Evolutionary conservation across 2,329 filamentous ascomycete species (phyloP).

Genomic region (Aureobasidium sp.): DNA sequence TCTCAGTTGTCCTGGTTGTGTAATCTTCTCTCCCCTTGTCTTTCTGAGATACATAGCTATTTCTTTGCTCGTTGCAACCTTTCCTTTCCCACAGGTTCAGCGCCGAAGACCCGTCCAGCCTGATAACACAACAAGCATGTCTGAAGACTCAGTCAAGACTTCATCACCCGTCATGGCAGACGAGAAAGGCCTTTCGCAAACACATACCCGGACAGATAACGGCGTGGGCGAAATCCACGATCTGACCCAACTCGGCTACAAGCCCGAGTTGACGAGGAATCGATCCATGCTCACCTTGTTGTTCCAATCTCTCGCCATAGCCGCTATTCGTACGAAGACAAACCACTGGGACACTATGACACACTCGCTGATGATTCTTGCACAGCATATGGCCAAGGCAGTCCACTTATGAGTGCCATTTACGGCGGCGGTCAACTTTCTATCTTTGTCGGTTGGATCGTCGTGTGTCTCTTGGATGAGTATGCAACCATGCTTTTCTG

Average conservation of each 20-base stretch:
- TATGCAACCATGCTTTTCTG: constrained; percentile 25
- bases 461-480: constrained; percentile 59
- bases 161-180: not conserved
- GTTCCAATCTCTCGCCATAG: constrained; percentile 56
- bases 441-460: constrained; percentile 66
- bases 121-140: not conserved
- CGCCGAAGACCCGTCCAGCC: not conserved
- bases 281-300: constrained; percentile 54
- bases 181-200: not conserved
- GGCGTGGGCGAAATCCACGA: constrained; percentile 9
- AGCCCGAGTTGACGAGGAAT: constrained; percentile 51
- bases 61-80: not conserved
- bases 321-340: constrained; percentile 41
- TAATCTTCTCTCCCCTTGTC: not conserved
- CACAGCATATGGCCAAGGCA: constrained; percentile 17
- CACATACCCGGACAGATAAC: not conserved
- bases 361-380: not conserved
- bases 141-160: not conserved
- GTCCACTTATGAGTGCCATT: constrained; percentile 39
- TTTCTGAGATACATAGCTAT: not conserved
- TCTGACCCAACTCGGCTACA: constrained; percentile 42
- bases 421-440: constrained; percentile 60
- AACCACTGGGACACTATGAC: not conserved
- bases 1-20: not conserved
- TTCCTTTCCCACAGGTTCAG: not conserved